Evolutionary conservation across 306 rosid genomes (phyloP).

Genomic region (Citrullus colocynthis): DNA sequence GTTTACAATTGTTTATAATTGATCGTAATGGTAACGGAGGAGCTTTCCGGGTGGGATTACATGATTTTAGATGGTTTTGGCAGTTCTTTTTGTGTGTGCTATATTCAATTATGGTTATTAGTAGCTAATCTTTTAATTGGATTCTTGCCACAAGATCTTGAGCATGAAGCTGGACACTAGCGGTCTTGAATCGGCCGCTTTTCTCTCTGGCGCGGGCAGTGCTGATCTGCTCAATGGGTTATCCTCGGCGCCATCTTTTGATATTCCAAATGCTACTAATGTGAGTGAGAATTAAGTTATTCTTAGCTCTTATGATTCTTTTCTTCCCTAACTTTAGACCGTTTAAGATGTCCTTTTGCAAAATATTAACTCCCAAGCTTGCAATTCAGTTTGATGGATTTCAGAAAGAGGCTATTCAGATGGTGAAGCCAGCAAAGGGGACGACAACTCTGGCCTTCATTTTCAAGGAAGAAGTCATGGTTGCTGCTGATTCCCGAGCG

Average conservation of each 20-base stretch:
- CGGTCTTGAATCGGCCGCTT: conserved; percentile 52
- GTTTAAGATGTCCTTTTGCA: too few relatives aligned
- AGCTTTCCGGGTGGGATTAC: neutral
- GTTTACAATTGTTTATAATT: neutral
- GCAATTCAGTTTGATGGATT: too few relatives aligned
- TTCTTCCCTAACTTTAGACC: too few relatives aligned
- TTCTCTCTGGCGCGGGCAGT: conserved; percentile 22
- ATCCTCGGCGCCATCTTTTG: conserved; percentile 49
- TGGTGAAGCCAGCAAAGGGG: too few relatives aligned
- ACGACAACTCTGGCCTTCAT: too few relatives aligned
- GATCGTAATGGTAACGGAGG: neutral
- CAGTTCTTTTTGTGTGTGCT: neutral
- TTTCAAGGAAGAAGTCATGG: too few relatives aligned
- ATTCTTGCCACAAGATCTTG: neutral
- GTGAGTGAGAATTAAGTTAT: conserved; percentile 26
- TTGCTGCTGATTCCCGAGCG: too few relatives aligned
- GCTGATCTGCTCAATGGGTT: conserved; percentile 35
- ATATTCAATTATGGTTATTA: neutral
- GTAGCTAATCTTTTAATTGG: neutral
- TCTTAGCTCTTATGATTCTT: neutral
- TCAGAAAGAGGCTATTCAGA: too few relatives aligned
- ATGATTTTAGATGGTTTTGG: neutral
- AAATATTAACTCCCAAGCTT: too few relatives aligned
- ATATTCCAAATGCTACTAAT: conserved; percentile 46
- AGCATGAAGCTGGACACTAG: conserved; percentile 71